Evolutionary conservation across 2,329 filamentous ascomycete species (phyloP), one percentile per base, ranked within the genome.

Genomic region (Colletotrichum spinosum): DNA sequence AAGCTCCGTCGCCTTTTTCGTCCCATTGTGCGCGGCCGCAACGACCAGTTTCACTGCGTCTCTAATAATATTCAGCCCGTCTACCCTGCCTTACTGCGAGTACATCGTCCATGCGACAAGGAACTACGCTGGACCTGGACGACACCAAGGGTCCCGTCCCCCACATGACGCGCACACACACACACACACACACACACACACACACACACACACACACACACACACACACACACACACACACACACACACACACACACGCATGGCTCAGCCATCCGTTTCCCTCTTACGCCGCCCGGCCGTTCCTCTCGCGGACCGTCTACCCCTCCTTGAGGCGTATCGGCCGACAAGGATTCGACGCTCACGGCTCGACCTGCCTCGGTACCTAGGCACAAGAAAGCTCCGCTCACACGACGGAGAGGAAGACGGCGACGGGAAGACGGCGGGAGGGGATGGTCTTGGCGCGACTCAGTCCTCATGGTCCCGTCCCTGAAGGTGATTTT

Each of bases 11-110:
- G 9, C 11, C 51, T 35, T 46, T 60, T 53, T 54, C 62, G 15
- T 62, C 58, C 42, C 62, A 55, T 56, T 10, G 45, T 34, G 35
- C 25, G 55, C 52, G 51, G 45, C 15, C 34, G 25, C 48, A 52
- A 37, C 44, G 15, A 39, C 46, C 10, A 38, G 52, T 65, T 56
- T 62, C 57, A 62, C 52, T 49, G 52, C 52, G 56, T 56, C 58
- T 49, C 62, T 25, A 25, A 25, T 25, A 25, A 25, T 52, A 56
- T 37, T 44, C 58, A 52, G 52, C 52, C 41, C 13, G 35, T 25
- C 51, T 35, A 44, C 44, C 35, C 25, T 25, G 1, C 25, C 25
- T 25, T 48, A 65, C 17, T 17, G 17, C 17, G 17, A 17, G 17
- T 17, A 17, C 56, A 37, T 58, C 45, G 35, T 49, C 42, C 48